A percentile compares a stretch with the other conserved stretches of the same genome.
These are phyloP conservation scores for Hymenoscyphus linearis DNA, from an alignment of 2,329 filamentous ascomycete genomes.

Conservation along the genomic window DNA sequence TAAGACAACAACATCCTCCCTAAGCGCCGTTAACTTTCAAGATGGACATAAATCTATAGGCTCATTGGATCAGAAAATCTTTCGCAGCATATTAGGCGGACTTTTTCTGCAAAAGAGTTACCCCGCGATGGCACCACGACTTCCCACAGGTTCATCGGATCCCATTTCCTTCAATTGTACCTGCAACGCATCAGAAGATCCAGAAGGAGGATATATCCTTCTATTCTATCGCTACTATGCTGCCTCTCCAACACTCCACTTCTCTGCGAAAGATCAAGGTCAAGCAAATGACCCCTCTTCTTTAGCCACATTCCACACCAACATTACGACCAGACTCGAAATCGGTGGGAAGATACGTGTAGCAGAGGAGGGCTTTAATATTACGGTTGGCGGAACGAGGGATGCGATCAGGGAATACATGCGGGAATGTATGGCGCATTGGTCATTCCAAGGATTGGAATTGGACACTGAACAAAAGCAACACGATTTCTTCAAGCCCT, in stretches of 20 bases:
- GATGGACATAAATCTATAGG: background rate
- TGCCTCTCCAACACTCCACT: slow-evolving; percentile 22
- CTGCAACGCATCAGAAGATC: slow-evolving; percentile 18
- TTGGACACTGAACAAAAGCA: slow-evolving; percentile 15
- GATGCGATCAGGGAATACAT: slow-evolving; percentile 25
- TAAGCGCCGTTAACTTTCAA: background rate
- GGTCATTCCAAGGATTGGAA: slow-evolving; percentile 27
- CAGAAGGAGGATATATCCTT: slow-evolving; percentile 24
- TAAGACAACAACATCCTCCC: background rate
- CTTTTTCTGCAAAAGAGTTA: background rate
- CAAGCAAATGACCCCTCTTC: slow-evolving; percentile 11
- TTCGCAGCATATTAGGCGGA: background rate
- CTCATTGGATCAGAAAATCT: background rate
- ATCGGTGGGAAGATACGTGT: slow-evolving; percentile 31
- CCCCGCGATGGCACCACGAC: slow-evolving; percentile 10
- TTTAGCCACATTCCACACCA: slow-evolving; percentile 24
- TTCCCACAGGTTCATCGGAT: slow-evolving; percentile 26
- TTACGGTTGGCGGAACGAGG: slow-evolving; percentile 29
- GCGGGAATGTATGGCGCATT: slow-evolving; percentile 24
- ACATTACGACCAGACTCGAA: slow-evolving; percentile 12
- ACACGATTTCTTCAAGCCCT: slow-evolving; percentile 29
- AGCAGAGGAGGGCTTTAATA: slow-evolving; percentile 31
- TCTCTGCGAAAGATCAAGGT: background rate
- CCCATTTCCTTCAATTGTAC: slow-evolving; percentile 30
- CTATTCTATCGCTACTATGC: slow-evolving; percentile 33